phyloP scores from a whole-genome alignment of 2,329 filamentous ascomycete genomes.

The Hypomyces rosellus region DNA sequence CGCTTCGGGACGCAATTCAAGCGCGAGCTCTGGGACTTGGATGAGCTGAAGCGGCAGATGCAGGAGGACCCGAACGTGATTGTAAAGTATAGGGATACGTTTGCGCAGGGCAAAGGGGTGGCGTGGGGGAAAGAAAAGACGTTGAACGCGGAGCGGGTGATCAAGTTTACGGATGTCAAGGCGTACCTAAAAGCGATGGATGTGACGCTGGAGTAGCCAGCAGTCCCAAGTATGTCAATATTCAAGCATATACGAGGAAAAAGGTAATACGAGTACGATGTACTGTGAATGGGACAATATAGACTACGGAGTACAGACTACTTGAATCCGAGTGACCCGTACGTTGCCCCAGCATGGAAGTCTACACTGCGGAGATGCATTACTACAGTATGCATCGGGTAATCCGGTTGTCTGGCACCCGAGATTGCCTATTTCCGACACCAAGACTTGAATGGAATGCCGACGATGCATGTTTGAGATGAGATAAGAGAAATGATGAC shows the following conservation, averaged over 20 bases:
- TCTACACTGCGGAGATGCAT: too few species aligned
- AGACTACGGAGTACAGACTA: too few species aligned
- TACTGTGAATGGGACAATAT: too few species aligned
- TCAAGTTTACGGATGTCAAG: constrained; percentile 38
- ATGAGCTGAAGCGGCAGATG: constrained; percentile 39
- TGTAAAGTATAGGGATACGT: constrained; percentile 56
- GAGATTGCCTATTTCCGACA: too few species aligned
- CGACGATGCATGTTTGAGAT: too few species aligned
- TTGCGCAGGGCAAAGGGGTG: constrained; percentile 52
- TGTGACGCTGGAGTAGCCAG: constrained; percentile 7
- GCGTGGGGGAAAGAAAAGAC: constrained; percentile 50
- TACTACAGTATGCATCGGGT: too few species aligned
- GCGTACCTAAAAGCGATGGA: constrained; percentile 28
- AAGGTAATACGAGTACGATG: too few species aligned
- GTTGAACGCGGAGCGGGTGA: constrained; percentile 44
- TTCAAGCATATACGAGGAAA: neutral
- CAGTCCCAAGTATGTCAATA: neutral
- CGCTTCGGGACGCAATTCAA: constrained; percentile 34
- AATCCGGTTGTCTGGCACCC: too few species aligned
- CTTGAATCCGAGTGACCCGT: too few species aligned
- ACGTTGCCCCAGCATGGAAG: too few species aligned
- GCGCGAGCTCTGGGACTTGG: constrained; percentile 44
- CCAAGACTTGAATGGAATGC: too few species aligned
- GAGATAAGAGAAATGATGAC: too few species aligned
- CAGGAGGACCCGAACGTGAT: constrained; percentile 39